Percentiles rank a stretch among this genome's conserved stretches.
These are phyloP conservation scores for Penicillium cosmopolitanum DNA, from an alignment of 495 filamentous ascomycete genomes.

Conservation along the genomic window DNA sequence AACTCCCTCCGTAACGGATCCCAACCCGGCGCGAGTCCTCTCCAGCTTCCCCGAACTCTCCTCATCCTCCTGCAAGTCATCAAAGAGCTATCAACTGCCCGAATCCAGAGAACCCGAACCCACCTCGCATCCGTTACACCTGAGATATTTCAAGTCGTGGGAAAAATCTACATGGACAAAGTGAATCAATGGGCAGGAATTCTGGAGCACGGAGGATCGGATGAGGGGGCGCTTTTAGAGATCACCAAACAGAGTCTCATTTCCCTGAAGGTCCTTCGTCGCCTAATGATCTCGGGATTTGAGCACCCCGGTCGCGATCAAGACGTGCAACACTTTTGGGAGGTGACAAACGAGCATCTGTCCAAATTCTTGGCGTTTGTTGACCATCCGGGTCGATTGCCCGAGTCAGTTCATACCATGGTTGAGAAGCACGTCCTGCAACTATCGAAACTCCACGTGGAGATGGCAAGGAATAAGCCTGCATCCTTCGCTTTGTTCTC, in stretches of 20 bases:
- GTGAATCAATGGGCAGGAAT: conserved; percentile 70
- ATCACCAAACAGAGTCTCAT: conserved; percentile 74
- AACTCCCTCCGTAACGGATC: conserved; percentile 58
- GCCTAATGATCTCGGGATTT: conserved; percentile 80
- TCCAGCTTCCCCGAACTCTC: conserved; percentile 71
- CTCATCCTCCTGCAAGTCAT: conserved; percentile 80
- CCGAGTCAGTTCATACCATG: conserved; percentile 44
- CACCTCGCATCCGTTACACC: conserved; percentile 76
- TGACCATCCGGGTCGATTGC: conserved; percentile 28
- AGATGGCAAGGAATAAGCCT: conserved; percentile 76
- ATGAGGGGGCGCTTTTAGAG: conserved; percentile 61
- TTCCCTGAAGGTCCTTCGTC: conserved; percentile 76
- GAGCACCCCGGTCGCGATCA: conserved; percentile 77
- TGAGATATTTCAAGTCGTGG: conserved; percentile 77
- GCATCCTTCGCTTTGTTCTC: conserved; percentile 81
- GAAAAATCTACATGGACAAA: conserved; percentile 74
- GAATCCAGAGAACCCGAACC: conserved; percentile 68
- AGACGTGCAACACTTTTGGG: conserved; percentile 79
- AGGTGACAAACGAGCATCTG: conserved; percentile 69
- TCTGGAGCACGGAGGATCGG: conserved; percentile 56
- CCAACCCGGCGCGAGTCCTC: conserved; percentile 45
- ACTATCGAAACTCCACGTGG: conserved; percentile 86
- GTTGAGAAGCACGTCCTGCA: conserved; percentile 88
- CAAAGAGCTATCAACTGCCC: conserved; percentile 84
- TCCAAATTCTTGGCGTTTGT: conserved; percentile 61